These are phyloP conservation scores for Mycena polygramma DNA, from an alignment of 768 basidiomycete genomes.

Conservation along the genomic window DNA sequence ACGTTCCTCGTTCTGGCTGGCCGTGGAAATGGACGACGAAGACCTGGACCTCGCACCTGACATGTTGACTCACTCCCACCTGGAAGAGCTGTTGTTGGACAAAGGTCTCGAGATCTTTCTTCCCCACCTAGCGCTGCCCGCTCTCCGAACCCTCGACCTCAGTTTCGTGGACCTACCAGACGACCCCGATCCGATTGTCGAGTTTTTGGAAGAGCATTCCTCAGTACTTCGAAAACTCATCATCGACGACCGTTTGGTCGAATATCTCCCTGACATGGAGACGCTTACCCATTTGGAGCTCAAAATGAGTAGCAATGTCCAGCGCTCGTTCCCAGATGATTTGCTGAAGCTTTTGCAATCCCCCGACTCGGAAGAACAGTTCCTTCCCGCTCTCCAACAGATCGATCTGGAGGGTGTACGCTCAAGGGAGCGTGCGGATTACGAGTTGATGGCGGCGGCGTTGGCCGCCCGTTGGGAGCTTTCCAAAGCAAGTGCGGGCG, in stretches of 20 bases:
- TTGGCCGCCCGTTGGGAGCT: slow-evolving; percentile 1
- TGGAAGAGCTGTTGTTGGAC: neutral
- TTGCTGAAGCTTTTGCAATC: neutral
- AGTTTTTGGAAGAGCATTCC: neutral
- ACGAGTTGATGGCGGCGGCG: neutral
- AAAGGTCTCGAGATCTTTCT: neutral
- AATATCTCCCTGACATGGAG: neutral
- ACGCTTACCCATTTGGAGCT: neutral
- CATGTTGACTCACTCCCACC: neutral
- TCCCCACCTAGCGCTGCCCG: neutral
- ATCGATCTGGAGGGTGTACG: neutral
- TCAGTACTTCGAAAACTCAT: neutral
- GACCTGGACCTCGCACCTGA: neutral
- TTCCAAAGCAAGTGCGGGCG: neutral
- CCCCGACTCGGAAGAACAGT: neutral
- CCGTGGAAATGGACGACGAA: neutral
- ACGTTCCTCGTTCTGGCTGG: neutral
- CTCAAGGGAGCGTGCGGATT: neutral
- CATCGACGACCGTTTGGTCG: neutral
- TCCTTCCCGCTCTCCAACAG: slow-evolving; percentile 1
- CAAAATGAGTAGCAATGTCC: neutral
- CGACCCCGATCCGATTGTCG: neutral
- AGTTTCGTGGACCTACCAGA: neutral
- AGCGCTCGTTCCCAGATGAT: neutral
- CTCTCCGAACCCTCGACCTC: neutral